Percentiles rank a stretch among this genome's conserved stretches.
Conservation (phyloP, 2,329 filamentous ascomycete species). For the Diaporthe ampelina region DNA sequence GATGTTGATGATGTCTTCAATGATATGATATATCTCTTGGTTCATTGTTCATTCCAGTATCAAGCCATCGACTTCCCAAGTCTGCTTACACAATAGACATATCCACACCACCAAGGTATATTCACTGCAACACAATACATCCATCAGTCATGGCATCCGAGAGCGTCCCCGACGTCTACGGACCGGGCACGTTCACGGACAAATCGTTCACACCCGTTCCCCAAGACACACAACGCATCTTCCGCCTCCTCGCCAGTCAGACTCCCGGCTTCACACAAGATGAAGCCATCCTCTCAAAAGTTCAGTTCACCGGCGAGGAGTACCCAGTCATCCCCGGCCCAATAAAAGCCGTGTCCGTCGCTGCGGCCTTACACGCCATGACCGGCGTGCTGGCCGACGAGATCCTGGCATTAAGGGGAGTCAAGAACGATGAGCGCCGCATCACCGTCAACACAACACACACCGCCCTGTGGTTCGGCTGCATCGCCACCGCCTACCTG, state of each 20-base stretch:
- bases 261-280: constrained; percentile 53
- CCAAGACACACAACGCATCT: constrained; percentile 50
- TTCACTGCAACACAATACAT: too few species aligned
- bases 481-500: constrained; percentile 54
- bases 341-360: constrained; percentile 51
- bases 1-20: neutral
- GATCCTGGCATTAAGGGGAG: constrained; percentile 51
- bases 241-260: constrained; percentile 48
- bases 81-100: neutral
- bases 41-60: neutral
- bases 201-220: constrained; percentile 47
- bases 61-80: neutral
- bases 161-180: constrained; percentile 48
- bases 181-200: constrained; percentile 51
- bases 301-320: constrained; percentile 50
- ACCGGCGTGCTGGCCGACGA: constrained; percentile 53
- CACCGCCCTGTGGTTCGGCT: constrained; percentile 59
- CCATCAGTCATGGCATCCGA: constrained; percentile 44
- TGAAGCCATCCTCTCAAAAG: constrained; percentile 46
- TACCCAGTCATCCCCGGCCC: constrained; percentile 53
- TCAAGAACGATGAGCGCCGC: constrained; percentile 43
- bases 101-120: too few species aligned
- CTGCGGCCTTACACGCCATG: constrained; percentile 53
- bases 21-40: neutral
- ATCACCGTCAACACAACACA: constrained; percentile 63